Evolutionary conservation across 139 green algal genomes (phyloP).

Genomic region (Closterium sp.): DNA sequence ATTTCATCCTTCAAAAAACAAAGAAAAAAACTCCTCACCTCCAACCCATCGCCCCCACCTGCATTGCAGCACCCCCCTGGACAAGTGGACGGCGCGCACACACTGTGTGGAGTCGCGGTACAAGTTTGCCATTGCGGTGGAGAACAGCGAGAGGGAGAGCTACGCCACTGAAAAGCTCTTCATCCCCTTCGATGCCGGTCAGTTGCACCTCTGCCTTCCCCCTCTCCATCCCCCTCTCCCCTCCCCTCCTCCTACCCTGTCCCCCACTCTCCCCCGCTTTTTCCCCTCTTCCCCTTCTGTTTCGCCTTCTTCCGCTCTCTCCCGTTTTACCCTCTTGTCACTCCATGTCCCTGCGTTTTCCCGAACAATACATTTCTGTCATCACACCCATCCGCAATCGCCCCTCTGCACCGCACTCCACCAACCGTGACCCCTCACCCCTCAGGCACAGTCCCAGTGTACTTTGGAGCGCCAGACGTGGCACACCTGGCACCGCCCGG

Average conservation of each 20-base stretch:
- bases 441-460: not conserved
- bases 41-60: not conserved
- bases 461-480: not conserved
- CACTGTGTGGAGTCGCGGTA: conserved; percentile 42
- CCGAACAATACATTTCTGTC: too few relatives aligned
- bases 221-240: too few relatives aligned
- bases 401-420: too few relatives aligned
- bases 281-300: too few relatives aligned
- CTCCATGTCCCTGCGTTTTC: too few relatives aligned
- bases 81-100: not conserved
- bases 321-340: too few relatives aligned
- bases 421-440: too few relatives aligned
- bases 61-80: not conserved
- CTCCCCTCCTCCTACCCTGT: not conserved
- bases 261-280: not conserved
- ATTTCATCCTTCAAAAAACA: too few relatives aligned
- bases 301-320: too few relatives aligned
- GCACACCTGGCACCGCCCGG: too few relatives aligned
- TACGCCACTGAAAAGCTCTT: conserved; percentile 48
- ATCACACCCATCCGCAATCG: too few relatives aligned
- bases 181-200: conserved; percentile 6
- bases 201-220: not conserved
- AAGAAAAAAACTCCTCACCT: too few relatives aligned
- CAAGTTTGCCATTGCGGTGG: conserved; percentile 30
- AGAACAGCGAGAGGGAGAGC: conserved; percentile 5